Base-by-base conservation (phyloP, 345 rosid species). In the Viola odorata region DNA sequence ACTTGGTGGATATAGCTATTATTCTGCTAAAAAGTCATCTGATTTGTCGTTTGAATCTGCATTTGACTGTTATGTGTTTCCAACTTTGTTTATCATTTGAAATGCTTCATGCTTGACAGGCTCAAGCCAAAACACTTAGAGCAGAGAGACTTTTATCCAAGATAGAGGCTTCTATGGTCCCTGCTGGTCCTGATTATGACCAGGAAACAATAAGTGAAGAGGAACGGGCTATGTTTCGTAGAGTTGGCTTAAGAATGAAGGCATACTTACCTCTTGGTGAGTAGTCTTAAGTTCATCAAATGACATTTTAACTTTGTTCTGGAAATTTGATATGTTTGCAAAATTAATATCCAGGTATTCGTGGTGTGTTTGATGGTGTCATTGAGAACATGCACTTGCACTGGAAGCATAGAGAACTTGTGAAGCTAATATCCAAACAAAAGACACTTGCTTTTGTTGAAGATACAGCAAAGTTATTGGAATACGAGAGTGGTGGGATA, bases 351-450 rank as follows among this genome's bases (percentile, higher is more conserved):
- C 7, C 78, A 92, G 98, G 99, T 65, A 82, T 94, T 73, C 99
- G 99, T 68, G 99, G 99, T 60, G 95, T 94, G 60, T 94, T 94
- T 63, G 99, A 94, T 80, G 97, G 97, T 41, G 96, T 90, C 59
- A 84, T 94, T 71, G 99, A 94, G 78, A 90, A 94, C 72, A 94
- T 94, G 99, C 99, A 94, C 78, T 70, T 94, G 80, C 99, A 94
- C 60, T 94, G 99, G 99, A 94, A 94, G 80, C 85, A 94, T 78
- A 85, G 97, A 67, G 99, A 94, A 76, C 81, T 94, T 58, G 99
- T 90, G 85, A 94, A 94, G 79, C 91, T 94, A 64, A 87, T 94
- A 75, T 72, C 85, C 55, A 90, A 90, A 68, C 99, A 90, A 74
- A 94, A 94, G 84, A 86, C 82, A 11, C 89, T 83, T 68, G 81